Evolutionary conservation across 208 protist species (phyloP).

Genomic region (Trypanosoma melophagium): DNA sequence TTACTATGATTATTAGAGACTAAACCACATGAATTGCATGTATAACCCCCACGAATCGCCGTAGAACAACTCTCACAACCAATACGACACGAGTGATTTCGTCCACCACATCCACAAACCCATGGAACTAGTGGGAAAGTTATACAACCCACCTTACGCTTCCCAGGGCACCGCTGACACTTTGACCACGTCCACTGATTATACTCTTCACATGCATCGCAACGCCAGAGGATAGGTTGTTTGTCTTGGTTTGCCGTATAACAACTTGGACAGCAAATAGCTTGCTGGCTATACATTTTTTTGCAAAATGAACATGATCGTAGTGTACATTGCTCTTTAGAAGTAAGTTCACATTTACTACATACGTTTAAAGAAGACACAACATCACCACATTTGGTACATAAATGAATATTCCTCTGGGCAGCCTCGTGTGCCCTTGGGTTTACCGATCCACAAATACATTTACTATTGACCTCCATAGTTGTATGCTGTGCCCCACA

Average conservation of each 20-base stretch:
- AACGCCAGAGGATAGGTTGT: slow-evolving; percentile 62
- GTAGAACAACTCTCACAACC: slow-evolving; percentile 40
- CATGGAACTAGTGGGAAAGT: slow-evolving; percentile 53
- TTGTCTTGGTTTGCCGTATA: slow-evolving; percentile 41
- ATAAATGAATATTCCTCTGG: slow-evolving; percentile 22
- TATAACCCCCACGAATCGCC: slow-evolving; percentile 32
- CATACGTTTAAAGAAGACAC: slow-evolving; percentile 23
- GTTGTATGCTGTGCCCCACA: slow-evolving; percentile 32
- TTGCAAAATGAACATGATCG: slow-evolving; percentile 42
- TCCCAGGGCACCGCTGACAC: slow-evolving; percentile 52
- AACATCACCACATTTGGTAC: slow-evolving; percentile 41
- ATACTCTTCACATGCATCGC: slow-evolving; percentile 49
- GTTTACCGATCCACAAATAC: slow-evolving; percentile 31
- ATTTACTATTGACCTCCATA: slow-evolving; percentile 6
- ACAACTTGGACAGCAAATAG: slow-evolving; percentile 65
- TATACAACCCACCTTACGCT: slow-evolving; percentile 36
- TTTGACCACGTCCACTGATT: slow-evolving; percentile 70
- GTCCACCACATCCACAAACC: slow-evolving; percentile 63
- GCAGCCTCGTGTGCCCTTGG: slow-evolving; percentile 24
- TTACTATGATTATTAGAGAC: slow-evolving; percentile 5
- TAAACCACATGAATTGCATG: slow-evolving; percentile 42
- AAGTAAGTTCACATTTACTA: slow-evolving; percentile 31
- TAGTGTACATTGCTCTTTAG: background rate
- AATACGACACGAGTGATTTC: slow-evolving; percentile 57
- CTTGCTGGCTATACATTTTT: slow-evolving; percentile 32